These are phyloP conservation scores for Aspergillus brasiliensis DNA, from an alignment of 2,329 filamentous ascomycete genomes.

Conservation along the genomic window DNA sequence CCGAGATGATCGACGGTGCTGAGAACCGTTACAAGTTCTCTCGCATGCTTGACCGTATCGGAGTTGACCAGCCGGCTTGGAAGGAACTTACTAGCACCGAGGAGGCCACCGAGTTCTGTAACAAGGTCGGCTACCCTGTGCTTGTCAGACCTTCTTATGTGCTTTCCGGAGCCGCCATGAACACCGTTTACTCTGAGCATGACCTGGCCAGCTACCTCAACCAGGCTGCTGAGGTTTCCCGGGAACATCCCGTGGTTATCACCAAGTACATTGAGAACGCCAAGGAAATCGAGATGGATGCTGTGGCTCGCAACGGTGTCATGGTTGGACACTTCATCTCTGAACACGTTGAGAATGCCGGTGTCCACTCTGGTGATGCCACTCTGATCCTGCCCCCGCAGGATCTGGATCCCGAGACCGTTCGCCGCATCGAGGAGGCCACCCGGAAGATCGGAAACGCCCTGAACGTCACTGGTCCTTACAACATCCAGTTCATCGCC, in stretches of 20 bases:
- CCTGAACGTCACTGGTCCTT: conserved; percentile 92
- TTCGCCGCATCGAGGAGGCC: conserved; percentile 87
- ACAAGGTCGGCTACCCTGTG: conserved; percentile 87
- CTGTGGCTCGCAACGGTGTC: conserved; percentile 84
- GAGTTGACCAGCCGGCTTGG: conserved; percentile 95
- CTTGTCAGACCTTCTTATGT: conserved; percentile 96
- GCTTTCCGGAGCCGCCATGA: conserved; percentile 96
- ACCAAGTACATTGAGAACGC: conserved; percentile 99
- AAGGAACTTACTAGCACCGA: conserved; percentile 95
- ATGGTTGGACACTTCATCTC: conserved; percentile 97
- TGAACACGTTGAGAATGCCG: conserved; percentile 97
- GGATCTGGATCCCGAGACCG: conserved; percentile 85
- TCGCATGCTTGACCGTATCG: conserved; percentile 92
- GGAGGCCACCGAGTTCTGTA: conserved; percentile 84
- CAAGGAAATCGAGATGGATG: conserved; percentile 99
- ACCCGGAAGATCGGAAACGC: conserved; percentile 93
- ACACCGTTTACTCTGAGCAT: conserved; percentile 95
- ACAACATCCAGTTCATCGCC: conserved; percentile 99
- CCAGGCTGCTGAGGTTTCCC: conserved; percentile 89
- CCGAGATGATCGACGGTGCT: conserved; percentile 97
- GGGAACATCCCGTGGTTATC: conserved; percentile 95
- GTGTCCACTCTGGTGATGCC: conserved; percentile 96
- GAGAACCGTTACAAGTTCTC: conserved; percentile 99
- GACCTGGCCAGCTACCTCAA: conserved; percentile 86
- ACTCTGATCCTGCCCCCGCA: conserved; percentile 94